Evolutionary conservation across 805 yeast genomes (phyloP).

Genomic region (Isabelozyma pseudorhagii): DNA sequence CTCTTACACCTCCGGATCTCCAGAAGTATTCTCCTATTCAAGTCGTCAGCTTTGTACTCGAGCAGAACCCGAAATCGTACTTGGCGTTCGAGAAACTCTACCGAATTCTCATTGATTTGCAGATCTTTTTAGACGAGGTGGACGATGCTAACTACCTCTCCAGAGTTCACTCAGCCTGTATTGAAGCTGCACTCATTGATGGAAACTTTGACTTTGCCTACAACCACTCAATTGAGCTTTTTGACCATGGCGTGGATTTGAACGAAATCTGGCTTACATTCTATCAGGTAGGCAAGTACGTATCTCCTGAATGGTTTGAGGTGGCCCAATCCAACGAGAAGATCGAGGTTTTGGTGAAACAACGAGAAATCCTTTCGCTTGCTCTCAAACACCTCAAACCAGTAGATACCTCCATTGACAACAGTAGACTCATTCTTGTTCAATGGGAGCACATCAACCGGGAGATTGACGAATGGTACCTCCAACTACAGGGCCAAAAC

Average conservation of each 20-base stretch:
- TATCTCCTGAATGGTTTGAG: constrained; percentile 25
- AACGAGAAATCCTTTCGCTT: constrained; percentile 52
- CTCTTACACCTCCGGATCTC: constrained; percentile 36
- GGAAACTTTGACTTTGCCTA: constrained; percentile 61
- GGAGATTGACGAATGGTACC: constrained; percentile 21
- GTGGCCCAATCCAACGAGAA: constrained; percentile 21
- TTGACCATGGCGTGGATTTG: constrained; percentile 19
- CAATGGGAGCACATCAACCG: constrained; percentile 59
- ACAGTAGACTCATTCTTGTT: constrained; percentile 51
- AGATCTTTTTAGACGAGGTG: constrained; percentile 32
- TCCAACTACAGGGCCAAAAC: background rate
- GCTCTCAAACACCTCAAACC: constrained; percentile 38
- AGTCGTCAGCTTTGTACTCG: constrained; percentile 44
- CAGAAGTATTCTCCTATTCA: constrained; percentile 19
- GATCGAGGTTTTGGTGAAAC: constrained; percentile 37
- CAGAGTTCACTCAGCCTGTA: constrained; percentile 46
- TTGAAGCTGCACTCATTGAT: constrained; percentile 65
- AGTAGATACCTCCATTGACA: constrained; percentile 47
- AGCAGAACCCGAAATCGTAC: constrained; percentile 53
- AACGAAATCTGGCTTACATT: constrained; percentile 63
- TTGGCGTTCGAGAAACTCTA: constrained; percentile 40
- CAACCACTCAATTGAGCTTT: constrained; percentile 34
- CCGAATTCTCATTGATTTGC: constrained; percentile 38
- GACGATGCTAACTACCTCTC: constrained; percentile 15
- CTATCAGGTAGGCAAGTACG: constrained; percentile 66